Evolutionary conservation across 2,329 filamentous ascomycete genomes (phyloP), one percentile per base, ranked within the genome.

Genomic region (Alternaria sp.): DNA sequence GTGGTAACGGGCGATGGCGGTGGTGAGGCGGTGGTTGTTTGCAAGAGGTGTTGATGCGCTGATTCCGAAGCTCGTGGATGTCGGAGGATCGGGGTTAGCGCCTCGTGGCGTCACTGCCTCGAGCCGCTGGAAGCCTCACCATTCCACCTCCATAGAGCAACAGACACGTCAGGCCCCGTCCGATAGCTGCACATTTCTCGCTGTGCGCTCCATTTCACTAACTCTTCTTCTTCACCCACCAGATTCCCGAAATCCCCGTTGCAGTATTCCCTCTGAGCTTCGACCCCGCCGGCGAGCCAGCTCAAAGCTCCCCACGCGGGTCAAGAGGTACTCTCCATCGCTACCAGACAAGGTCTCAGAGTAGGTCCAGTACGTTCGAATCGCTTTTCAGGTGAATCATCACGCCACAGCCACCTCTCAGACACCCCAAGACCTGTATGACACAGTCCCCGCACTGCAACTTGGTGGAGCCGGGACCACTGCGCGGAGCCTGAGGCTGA

Each of bases 101-200:
- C 23, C 61, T 46, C 49, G 51, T 69, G 67, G 66, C 73, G 73
- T 73, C 71, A 75, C 71, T 71, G 61, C 64, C 59, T 62, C 60
- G 60, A 62, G 58, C 60, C 55, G 47, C 55, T 41, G 43, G 55
- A 26, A 59, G 71, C 75, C 70, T 78, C 72, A 67, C 68, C 60
- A 47, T 55, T 61, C 63, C 64, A 58, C 45, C 47, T 45, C 75
- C 76, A 78, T 68, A 75, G 63, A 75, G 50, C 59, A 62, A 57
- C 58, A 75, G 74, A 78, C 76, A 79, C 77, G 76, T 79, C 75
- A 70, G 72, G 66, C 66, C 59, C 56, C 33, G 41, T 51, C 55
- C 49, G 59, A 53, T 37, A 61, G 46, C 23, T 18, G 25, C 47
- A 49, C 41, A 50, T 50, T 14, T 18, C 43, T 11, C 26, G 49